Evolutionary conservation across 2,329 filamentous ascomycete genomes (phyloP).

Genomic region (Paecilomyces variotii): DNA sequence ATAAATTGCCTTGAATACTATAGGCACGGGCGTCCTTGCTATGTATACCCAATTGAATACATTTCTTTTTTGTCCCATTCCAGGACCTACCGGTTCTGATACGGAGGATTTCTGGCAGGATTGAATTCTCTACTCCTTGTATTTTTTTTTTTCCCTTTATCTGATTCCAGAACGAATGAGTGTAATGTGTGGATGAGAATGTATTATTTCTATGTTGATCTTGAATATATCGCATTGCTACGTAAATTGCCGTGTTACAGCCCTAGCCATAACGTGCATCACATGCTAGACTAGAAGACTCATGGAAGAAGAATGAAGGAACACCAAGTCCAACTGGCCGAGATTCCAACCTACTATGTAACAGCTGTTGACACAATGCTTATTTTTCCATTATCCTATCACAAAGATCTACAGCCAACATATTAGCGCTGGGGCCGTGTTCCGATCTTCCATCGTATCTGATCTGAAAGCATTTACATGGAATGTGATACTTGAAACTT

Average conservation of each 20-base stretch:
- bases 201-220: neutral
- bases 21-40: neutral
- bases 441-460: neutral
- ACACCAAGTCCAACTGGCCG: neutral
- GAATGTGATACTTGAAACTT: neutral
- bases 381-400: neutral
- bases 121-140: neutral
- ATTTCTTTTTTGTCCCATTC: neutral
- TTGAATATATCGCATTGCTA: neutral
- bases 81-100: neutral
- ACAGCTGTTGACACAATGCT: neutral
- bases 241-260: neutral
- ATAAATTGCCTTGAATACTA: conserved; percentile 2
- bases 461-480: neutral
- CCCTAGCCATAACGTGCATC: neutral
- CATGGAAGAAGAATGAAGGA: neutral
- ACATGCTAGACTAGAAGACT: neutral
- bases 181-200: neutral
- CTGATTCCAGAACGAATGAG: neutral
- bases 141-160: neutral
- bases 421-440: neutral
- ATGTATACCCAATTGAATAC: neutral
- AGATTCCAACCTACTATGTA: neutral
- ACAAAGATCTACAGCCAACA: neutral
- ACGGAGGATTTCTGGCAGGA: neutral